phyloP scores from a whole-genome alignment of 1,284 basidiomycete species.

The Gastroboletus turbinatus region DNA sequence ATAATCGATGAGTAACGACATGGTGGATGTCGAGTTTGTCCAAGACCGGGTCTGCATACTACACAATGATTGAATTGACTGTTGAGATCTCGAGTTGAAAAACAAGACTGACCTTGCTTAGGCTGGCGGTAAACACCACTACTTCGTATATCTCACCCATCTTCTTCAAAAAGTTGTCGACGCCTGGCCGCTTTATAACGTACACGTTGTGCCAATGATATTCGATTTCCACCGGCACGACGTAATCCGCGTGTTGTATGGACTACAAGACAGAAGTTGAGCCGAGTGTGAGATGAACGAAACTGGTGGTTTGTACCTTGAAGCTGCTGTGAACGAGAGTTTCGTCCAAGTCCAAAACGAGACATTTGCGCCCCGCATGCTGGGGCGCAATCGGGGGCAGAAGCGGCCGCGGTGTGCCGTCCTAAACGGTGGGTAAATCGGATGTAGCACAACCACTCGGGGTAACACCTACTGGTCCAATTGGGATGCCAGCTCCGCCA shows the following conservation, averaged over 20 bases:
- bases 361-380: constrained; percentile 85
- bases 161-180: constrained; percentile 93
- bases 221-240: constrained; percentile 99
- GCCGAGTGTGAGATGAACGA: not conserved
- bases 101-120: constrained; percentile 76
- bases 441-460: not conserved
- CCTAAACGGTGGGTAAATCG: constrained; percentile 42
- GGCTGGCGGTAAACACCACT: constrained; percentile 96
- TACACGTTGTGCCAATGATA: constrained; percentile 98
- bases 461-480: constrained; percentile 62
- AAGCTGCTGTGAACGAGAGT: constrained; percentile 93
- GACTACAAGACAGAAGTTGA: constrained; percentile 53
- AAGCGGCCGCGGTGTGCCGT: constrained; percentile 83
- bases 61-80: constrained; percentile 11
- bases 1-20: constrained; percentile 93
- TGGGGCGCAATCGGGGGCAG: constrained; percentile 74
- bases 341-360: constrained; percentile 94
- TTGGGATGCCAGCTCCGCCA: constrained; percentile 81
- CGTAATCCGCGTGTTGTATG: constrained; percentile 94
- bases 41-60: constrained; percentile 98
- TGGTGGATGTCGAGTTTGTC: constrained; percentile 94
- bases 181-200: constrained; percentile 97
- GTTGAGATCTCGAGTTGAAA: not conserved
- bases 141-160: constrained; percentile 99
- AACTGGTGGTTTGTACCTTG: constrained; percentile 55